These are phyloP conservation scores for Hymenoscyphus repandus DNA, from an alignment of 2,329 filamentous ascomycete species.

Conservation along the genomic window DNA sequence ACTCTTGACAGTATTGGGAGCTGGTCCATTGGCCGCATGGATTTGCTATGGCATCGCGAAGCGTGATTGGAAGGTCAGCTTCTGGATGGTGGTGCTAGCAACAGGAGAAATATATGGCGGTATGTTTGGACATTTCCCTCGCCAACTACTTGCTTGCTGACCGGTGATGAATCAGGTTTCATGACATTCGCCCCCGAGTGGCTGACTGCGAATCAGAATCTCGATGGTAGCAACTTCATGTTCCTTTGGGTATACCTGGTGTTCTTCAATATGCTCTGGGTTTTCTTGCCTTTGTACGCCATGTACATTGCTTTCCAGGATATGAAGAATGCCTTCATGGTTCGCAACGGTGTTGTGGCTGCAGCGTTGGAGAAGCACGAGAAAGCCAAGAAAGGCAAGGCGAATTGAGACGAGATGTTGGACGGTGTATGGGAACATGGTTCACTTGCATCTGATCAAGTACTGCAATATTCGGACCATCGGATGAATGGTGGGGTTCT, in stretches of 20 bases:
- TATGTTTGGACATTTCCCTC: constrained; percentile 28
- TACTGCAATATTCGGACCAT: neutral
- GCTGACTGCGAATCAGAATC: constrained; percentile 55
- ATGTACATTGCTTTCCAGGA: constrained; percentile 50
- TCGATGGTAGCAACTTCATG: constrained; percentile 63
- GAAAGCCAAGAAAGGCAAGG: constrained; percentile 24
- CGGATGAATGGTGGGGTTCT: neutral
- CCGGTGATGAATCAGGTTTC: constrained; percentile 43
- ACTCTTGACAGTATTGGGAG: constrained; percentile 59
- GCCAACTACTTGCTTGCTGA: neutral
- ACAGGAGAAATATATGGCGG: constrained; percentile 63
- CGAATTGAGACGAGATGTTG: neutral
- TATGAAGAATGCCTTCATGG: constrained; percentile 48
- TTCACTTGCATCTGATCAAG: neutral
- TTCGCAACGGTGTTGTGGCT: constrained; percentile 28
- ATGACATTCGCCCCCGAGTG: constrained; percentile 70
- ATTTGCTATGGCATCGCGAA: constrained; percentile 56
- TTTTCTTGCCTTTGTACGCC: constrained; percentile 56
- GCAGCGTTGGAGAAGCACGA: constrained; percentile 28
- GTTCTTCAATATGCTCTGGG: constrained; percentile 67
- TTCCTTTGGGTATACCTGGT: constrained; percentile 56
- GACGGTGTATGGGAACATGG: neutral
- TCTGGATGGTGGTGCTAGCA: constrained; percentile 60
- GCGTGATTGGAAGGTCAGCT: constrained; percentile 48
- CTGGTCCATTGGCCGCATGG: constrained; percentile 53